phyloP scores from a whole-genome alignment of 306 rosid species.

The Acmispon strigosus region DNA sequence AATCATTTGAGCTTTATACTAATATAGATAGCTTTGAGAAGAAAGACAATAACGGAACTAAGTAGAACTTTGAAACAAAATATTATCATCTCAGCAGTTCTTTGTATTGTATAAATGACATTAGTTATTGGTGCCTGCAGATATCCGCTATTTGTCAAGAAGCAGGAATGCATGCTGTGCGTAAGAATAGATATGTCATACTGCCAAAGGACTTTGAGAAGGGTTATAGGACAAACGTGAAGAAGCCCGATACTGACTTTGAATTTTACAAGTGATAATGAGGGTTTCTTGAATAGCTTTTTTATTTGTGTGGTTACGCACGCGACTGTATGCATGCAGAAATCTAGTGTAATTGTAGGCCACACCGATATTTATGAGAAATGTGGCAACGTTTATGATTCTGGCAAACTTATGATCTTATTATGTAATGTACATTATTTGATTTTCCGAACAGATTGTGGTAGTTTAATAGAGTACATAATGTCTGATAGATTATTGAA shows the following conservation, averaged over 20 bases:
- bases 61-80: neutral
- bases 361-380: neutral
- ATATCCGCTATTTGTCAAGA: constrained; percentile 96
- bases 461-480: neutral
- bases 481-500: neutral
- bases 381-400: neutral
- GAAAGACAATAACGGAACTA: neutral
- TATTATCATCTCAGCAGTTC: neutral
- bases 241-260: constrained; percentile 98
- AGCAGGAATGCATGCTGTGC: constrained; percentile 99
- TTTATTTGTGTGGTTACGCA: neutral
- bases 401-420: neutral
- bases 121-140: constrained; percentile 32
- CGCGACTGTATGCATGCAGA: neutral
- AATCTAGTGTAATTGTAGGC: constrained; percentile 1
- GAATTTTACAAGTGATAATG: constrained; percentile 88
- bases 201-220: constrained; percentile 98
- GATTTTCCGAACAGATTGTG: neutral
- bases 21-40: neutral
- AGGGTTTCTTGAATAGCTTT: neutral
- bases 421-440: neutral
- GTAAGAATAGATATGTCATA: constrained; percentile 92
- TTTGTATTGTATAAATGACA: neutral
- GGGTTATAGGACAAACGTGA: constrained; percentile 93
- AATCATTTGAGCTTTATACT: neutral